Base-by-base conservation (phyloP, 176 grass and related monocot genomes). In the Raddia distichophylla region DNA sequence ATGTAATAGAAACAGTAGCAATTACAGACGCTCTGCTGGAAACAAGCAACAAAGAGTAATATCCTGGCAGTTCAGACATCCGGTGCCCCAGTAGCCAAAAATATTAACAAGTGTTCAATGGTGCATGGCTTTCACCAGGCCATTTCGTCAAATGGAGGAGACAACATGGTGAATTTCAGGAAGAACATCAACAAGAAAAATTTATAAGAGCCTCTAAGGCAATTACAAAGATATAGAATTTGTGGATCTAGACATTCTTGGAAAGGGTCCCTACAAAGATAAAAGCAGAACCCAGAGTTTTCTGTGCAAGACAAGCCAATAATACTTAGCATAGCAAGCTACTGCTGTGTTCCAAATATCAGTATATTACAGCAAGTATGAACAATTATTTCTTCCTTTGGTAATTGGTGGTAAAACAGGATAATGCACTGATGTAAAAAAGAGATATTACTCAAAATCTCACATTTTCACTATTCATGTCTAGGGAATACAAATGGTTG, bases 401-500 rank as follows among this genome's bases (percentile, higher is more conserved):
- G 17, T 52, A 12, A 6, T 51, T 34, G 14, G 20, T 45, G 44
- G 71, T 44, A 13, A 62, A 79, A 80, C 46, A 58, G 33, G 55
- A 65, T 49, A 59, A 47, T 78, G n/a, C 44, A 62, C 18, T 43
- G 14, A 75, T 51, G 8, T 6, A 7, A 22, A 63, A 55, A 63
- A 34, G 1, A 40, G 4, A 40, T 3, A 76, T 70, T 52, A 43
- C 5, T 76, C 46, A 9, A 63, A 87, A 76, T 42, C 3, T 82
- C 32, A 45, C 64, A 66, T 80, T 80, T 57, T 66, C 18, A 15
- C 14, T 67, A 62, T 10, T 69, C 17, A 22, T 83, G 27, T 68
- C 77, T 16, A 79, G 66, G 52, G 11, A 45, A 43, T 75, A 42
- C 63, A 71, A 61, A 79, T 54, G 68, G 51, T 84, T 45, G 40